Percentiles rank a stretch among this genome's conserved stretches.
Conservation (phyloP, 495 filamentous ascomycete species). For the Trichoderma gamsii region DNA sequence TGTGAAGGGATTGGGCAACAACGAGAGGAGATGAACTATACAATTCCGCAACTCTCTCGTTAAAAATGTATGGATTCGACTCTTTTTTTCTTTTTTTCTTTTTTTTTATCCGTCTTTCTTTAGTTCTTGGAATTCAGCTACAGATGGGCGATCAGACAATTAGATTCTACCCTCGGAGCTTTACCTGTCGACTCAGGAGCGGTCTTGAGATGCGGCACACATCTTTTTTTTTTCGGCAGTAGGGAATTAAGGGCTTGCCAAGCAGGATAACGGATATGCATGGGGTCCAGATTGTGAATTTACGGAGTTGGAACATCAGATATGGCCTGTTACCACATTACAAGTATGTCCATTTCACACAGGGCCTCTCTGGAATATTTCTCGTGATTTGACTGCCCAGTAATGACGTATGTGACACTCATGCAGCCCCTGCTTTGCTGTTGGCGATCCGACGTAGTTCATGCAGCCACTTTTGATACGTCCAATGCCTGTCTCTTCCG, state of each 20-base stretch:
- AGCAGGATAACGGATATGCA: constrained; percentile 14
- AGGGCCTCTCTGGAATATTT: background rate
- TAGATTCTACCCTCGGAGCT: constrained; percentile 34
- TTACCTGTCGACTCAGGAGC: constrained; percentile 23
- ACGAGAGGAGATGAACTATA: constrained; percentile 19
- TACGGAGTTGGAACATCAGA: constrained; percentile 1
- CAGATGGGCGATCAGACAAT: constrained; percentile 17
- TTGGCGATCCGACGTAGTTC: background rate
- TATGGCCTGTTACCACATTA: background rate
- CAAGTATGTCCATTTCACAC: background rate
- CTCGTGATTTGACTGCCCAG: background rate
- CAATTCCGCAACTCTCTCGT: background rate
- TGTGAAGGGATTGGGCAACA: constrained; percentile 22
- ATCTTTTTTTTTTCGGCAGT: constrained; percentile 25
- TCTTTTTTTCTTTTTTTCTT: background rate
- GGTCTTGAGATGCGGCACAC: constrained; percentile 25
- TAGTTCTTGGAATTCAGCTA: constrained; percentile 21
- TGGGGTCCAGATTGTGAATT: constrained; percentile 9
- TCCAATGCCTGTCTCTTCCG: background rate
- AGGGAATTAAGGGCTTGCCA: constrained; percentile 1
- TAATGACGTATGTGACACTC: too few relatives aligned
- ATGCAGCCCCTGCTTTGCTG: too few relatives aligned
- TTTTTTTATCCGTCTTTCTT: background rate
- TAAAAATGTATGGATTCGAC: background rate
- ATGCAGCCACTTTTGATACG: background rate